phyloP scores from a whole-genome alignment of 2,329 filamentous ascomycete species.

The Mollisiaceae sp. region DNA sequence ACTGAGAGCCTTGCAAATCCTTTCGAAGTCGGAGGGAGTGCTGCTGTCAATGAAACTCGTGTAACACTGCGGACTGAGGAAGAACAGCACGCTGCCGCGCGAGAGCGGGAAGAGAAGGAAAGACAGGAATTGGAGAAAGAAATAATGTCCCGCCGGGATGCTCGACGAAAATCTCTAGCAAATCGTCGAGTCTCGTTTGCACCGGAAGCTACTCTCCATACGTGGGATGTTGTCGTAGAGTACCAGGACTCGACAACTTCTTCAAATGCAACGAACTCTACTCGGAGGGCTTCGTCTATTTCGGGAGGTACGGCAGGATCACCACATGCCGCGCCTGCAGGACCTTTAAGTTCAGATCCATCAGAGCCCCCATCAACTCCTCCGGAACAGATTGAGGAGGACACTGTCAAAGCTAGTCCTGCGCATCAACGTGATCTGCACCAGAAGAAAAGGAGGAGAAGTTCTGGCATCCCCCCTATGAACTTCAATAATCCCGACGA shows the following conservation, averaged over 20 bases:
- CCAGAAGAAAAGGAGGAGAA: conserved; percentile 65
- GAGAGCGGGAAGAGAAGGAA: conserved; percentile 72
- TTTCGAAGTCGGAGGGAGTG: conserved; percentile 50
- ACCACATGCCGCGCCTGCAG: conserved; percentile 36
- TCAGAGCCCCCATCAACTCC: conserved; percentile 66
- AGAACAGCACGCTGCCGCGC: conserved; percentile 71
- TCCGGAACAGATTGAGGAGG: conserved; percentile 65
- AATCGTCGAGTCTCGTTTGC: conserved; percentile 96
- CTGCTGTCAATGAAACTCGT: conserved; percentile 49
- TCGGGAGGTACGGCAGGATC: conserved; percentile 34
- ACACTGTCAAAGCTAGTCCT: conserved; percentile 62
- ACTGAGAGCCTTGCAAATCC: conserved; percentile 52
- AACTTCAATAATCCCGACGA: conserved; percentile 70
- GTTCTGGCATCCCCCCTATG: conserved; percentile 68
- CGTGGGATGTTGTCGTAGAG: conserved; percentile 88
- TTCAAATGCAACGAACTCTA: conserved; percentile 74
- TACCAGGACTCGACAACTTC: conserved; percentile 86
- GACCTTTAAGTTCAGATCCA: conserved; percentile 50
- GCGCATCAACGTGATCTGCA: conserved; percentile 69
- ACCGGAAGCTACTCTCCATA: conserved; percentile 94
- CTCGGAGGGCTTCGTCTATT: conserved; percentile 71
- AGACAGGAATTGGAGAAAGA: conserved; percentile 63
- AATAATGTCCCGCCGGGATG: conserved; percentile 76
- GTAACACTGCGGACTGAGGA: conserved; percentile 72
- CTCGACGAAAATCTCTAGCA: conserved; percentile 88